Base-by-base conservation (phyloP, 2,329 filamentous ascomycete species). In the Mycosphaerella sp. region DNA sequence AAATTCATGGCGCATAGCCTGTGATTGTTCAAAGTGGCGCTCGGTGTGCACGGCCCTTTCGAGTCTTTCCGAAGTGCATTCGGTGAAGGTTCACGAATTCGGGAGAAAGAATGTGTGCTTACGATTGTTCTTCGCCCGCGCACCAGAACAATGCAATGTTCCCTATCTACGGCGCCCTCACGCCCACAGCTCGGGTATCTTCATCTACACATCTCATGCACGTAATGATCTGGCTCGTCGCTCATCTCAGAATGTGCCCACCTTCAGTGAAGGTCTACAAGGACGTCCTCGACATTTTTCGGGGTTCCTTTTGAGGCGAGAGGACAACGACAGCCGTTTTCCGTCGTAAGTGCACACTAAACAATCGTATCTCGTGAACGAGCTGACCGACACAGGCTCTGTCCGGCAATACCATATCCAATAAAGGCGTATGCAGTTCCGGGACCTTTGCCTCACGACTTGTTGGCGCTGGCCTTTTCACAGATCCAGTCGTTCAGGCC, bases 401-500 rank as follows among this genome's bases (percentile, higher is more conserved):
- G n/a, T 18, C 21, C 21, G 5, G 2, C 21, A 5, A 25, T 6
- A 25, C 21, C 21, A 25, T 6, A 25, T 25, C 21, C 21, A 4
- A 5, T 25, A 25, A 4, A 25, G 21, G 21, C 21, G 21, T 25
- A 25, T 25, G 21, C 21, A 25, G 4, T 6, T 25, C 21, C 21
- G 12, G 27, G 10, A 34, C 30, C 13, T 34, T 34, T 14, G 28
- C 25, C 13, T 50, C 41, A 61, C 65, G 65, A 69, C 68, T 79
- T 79, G 61, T 79, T 75, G 50, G 78, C 55, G 37, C 55, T 58
- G 1, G 84, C 81, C 68, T 87, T 79, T 73, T 97, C 90, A 70
- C 91, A 93, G 57, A 98, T 82, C 93, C 93, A 98, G 71, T 98
- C 93, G 66, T 98, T 98, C 52, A 97, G 73, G 25, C 91, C 91